phyloP scores from a whole-genome alignment of 306 rosid species.

The Prunus mira region DNA sequence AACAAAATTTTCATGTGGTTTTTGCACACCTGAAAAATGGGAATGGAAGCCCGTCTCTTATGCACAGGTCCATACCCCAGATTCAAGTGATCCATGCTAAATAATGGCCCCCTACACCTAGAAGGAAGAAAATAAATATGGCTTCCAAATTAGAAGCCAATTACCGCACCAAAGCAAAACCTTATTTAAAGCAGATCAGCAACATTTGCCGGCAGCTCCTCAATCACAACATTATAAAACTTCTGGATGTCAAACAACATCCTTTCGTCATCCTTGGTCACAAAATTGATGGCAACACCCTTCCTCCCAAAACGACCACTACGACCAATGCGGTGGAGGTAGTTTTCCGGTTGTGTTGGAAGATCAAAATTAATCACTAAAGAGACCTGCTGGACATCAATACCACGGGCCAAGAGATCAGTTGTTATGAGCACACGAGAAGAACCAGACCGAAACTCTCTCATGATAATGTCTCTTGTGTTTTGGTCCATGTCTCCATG shows the following conservation, averaged over 20 bases:
- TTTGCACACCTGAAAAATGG: slow-evolving; percentile 35
- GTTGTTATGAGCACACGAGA: slow-evolving; percentile 71
- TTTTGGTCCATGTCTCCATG: slow-evolving; percentile 86
- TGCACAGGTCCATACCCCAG: slow-evolving; percentile 27
- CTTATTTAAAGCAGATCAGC: slow-evolving; percentile 62
- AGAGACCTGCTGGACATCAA: slow-evolving; percentile 71
- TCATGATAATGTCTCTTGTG: slow-evolving; percentile 70
- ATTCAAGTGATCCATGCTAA: slow-evolving; percentile 19
- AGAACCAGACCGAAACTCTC: slow-evolving; percentile 76
- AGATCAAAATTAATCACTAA: slow-evolving; percentile 65
- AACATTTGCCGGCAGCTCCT: slow-evolving; percentile 71
- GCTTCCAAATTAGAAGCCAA: slow-evolving; percentile 32
- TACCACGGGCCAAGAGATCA: slow-evolving; percentile 69
- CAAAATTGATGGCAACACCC: slow-evolving; percentile 76
- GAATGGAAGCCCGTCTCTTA: slow-evolving; percentile 22
- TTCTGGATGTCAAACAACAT: slow-evolving; percentile 62
- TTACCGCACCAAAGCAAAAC: slow-evolving; percentile 22
- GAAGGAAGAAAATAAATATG: slow-evolving; percentile 19
- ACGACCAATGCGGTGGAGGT: slow-evolving; percentile 69
- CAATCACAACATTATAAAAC: slow-evolving; percentile 59
- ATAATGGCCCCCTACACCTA: slow-evolving; percentile 35
- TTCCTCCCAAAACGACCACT: slow-evolving; percentile 70
- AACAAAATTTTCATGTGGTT: slow-evolving; percentile 39
- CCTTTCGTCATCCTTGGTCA: slow-evolving; percentile 56
- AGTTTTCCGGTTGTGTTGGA: slow-evolving; percentile 74